A percentile compares a stretch with the other conserved stretches of the same genome.
Evolutionary conservation across 2,329 filamentous ascomycete genomes (phyloP).

Genomic region (Pseudocercospora pini-densiflorae): DNA sequence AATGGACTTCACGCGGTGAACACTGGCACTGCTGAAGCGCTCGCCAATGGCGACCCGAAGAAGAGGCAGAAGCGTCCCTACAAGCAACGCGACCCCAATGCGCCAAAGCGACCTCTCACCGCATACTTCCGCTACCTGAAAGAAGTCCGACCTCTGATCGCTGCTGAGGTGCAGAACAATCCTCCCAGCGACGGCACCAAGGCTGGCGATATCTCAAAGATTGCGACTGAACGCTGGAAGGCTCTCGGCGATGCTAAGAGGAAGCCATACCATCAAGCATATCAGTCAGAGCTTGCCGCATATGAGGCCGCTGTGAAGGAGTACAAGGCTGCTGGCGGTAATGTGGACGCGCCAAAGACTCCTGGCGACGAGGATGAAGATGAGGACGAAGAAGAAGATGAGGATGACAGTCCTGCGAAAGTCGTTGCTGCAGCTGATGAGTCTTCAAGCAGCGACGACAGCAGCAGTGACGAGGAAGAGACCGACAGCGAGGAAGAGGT

Average conservation of each 20-base stretch:
- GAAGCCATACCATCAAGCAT: constrained; percentile 65
- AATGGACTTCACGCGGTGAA: constrained; percentile 15
- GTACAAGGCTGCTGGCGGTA: constrained; percentile 59
- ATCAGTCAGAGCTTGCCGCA: constrained; percentile 59
- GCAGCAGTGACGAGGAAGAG: constrained; percentile 27
- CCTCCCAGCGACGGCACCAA: constrained; percentile 66
- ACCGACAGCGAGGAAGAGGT: constrained; percentile 41
- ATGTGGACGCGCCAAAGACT: constrained; percentile 30
- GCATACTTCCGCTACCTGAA: constrained; percentile 97
- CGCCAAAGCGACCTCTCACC: constrained; percentile 90
- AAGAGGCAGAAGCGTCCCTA: constrained; percentile 47
- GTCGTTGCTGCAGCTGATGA: constrained; percentile 31
- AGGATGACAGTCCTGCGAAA: constrained; percentile 17
- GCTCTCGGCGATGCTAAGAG: constrained; percentile 77
- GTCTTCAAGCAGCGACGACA: constrained; percentile 22
- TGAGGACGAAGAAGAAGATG: constrained; percentile 28
- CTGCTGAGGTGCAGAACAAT: constrained; percentile 61
- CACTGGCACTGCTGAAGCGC: constrained; percentile 6
- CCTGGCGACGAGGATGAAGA: constrained; percentile 30
- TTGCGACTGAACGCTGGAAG: constrained; percentile 85
- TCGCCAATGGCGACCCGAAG: constrained; percentile 31
- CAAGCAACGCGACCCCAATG: constrained; percentile 76
- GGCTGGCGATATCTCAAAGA: constrained; percentile 85
- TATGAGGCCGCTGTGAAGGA: constrained; percentile 61
- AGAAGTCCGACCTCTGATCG: constrained; percentile 81